Conservation (phyloP, 352 stramenopile genomes). For the Aphanomyces cochlioides region DNA sequence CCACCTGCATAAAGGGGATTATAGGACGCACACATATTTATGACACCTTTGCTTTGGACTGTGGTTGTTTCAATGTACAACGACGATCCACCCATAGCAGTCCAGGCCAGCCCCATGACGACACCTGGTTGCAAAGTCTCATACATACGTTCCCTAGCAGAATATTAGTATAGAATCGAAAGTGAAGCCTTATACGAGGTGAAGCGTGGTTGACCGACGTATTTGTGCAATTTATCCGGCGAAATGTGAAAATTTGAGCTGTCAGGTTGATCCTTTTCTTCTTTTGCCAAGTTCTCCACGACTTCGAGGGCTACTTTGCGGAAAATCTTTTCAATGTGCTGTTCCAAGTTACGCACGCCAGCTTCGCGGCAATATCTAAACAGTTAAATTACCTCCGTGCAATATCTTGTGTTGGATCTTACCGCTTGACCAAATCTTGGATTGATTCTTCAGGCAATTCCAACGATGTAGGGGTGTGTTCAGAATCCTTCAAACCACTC, state of each 20-base stretch:
- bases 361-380: constrained; percentile 96
- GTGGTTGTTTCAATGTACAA: constrained; percentile 97
- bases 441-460: constrained; percentile 93
- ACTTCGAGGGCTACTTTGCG: constrained; percentile 96
- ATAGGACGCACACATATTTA: constrained; percentile 35
- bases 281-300: constrained; percentile 81
- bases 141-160: constrained; percentile 93
- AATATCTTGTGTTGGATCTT: background rate
- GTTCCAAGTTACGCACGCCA: constrained; percentile 96
- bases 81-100: constrained; percentile 95
- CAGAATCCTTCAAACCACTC: constrained; percentile 65
- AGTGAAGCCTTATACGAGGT: constrained; percentile 68
- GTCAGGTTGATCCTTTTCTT: constrained; percentile 38
- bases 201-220: constrained; percentile 98
- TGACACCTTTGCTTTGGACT: constrained; percentile 63
- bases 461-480: constrained; percentile 75
- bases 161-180: constrained; percentile 19
- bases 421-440: constrained; percentile 69
- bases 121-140: constrained; percentile 91
- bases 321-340: constrained; percentile 98
- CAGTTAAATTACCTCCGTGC: constrained; percentile 45
- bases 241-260: constrained; percentile 80
- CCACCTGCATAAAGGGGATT: constrained; percentile 13
- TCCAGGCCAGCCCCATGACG: constrained; percentile 99
- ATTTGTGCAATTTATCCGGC: constrained; percentile 94